A percentile compares a stretch with the other conserved stretches of the same genome.
Conservation (phyloP, 164 flowering plant genomes). For the Litsea cubeba region DNA sequence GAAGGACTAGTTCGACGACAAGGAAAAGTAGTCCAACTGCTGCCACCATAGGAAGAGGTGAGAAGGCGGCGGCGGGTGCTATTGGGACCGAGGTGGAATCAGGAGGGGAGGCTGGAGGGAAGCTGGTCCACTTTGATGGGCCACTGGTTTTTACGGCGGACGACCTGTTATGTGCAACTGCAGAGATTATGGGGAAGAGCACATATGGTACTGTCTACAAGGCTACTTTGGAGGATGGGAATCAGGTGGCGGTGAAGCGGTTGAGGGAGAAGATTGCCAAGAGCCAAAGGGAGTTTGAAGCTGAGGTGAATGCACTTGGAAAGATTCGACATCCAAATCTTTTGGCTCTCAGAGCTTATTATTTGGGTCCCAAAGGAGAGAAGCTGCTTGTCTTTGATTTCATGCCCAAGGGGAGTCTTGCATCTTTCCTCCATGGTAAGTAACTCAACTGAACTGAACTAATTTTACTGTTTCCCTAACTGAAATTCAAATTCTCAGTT, state of each 20-base stretch:
- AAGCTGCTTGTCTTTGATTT: slow-evolving; percentile 94
- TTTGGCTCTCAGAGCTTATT: slow-evolving; percentile 80
- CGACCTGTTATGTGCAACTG: slow-evolving; percentile 90
- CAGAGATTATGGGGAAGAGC: slow-evolving; percentile 97
- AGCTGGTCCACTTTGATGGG: slow-evolving; percentile 92
- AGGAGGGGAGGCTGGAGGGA: slow-evolving; percentile 81
- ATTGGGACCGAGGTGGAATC: slow-evolving; percentile 40
- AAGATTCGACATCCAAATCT: slow-evolving; percentile 81
- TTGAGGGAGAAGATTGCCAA: slow-evolving; percentile 87
- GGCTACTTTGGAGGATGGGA: slow-evolving; percentile 88
- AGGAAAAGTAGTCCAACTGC: slow-evolving; percentile 23
- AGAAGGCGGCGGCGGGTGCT: slow-evolving; percentile 26
- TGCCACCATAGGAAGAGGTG: slow-evolving; percentile 22
- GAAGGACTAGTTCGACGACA: slow-evolving; percentile 36
- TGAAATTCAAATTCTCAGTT: background rate
- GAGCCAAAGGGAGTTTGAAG: slow-evolving; percentile 76
- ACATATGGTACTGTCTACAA: slow-evolving; percentile 89
- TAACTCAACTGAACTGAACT: slow-evolving; percentile 24
- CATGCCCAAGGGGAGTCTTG: slow-evolving; percentile 87
- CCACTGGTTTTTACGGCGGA: slow-evolving; percentile 86
- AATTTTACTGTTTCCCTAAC: background rate
- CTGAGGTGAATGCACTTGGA: slow-evolving; percentile 70
- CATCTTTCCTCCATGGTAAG: slow-evolving; percentile 96
- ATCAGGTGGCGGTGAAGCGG: slow-evolving; percentile 89
- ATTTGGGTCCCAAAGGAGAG: slow-evolving; percentile 96